Percentiles rank a stretch among this genome's conserved stretches.
Evolutionary conservation across 2,329 filamentous ascomycete genomes (phyloP).

Genomic region (Hypoxylon rubiginosum): DNA sequence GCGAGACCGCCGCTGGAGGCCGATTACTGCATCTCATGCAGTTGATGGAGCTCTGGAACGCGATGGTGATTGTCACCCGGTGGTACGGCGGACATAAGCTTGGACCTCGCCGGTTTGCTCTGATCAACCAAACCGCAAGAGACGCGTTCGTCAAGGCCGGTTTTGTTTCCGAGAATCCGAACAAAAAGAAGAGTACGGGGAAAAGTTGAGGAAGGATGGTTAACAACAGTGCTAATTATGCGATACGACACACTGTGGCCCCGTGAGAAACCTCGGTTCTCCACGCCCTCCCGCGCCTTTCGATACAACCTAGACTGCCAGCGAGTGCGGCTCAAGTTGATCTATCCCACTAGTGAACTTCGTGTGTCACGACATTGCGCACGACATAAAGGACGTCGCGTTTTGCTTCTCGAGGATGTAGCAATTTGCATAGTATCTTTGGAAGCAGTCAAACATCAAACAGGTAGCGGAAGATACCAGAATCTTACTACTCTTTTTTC

Average conservation of each 20-base stretch:
- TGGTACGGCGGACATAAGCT: constrained; percentile 96
- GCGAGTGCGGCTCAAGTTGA: constrained; percentile 3
- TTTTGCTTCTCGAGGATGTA: constrained; percentile 2
- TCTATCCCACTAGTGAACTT: constrained; percentile 3
- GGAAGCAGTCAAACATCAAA: neutral
- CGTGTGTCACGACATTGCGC: neutral
- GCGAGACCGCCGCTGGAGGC: constrained; percentile 90
- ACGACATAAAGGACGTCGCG: neutral
- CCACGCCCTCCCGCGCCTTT: constrained; percentile 9
- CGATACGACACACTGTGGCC: constrained; percentile 24
- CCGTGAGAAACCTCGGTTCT: constrained; percentile 43
- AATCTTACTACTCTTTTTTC: neutral
- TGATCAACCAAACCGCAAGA: constrained; percentile 89
- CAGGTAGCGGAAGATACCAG: constrained; percentile 9
- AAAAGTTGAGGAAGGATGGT: constrained; percentile 34
- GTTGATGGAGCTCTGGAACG: constrained; percentile 93
- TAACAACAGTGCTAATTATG: constrained; percentile 28
- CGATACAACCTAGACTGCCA: neutral
- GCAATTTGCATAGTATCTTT: neutral
- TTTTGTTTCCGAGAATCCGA: constrained; percentile 68
- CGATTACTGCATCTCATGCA: constrained; percentile 91
- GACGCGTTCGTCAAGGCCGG: constrained; percentile 86
- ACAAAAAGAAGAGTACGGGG: constrained; percentile 59
- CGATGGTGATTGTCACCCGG: constrained; percentile 90
- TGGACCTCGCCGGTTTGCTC: constrained; percentile 87